These are phyloP conservation scores for Bodo saltans DNA, from an alignment of 78 protist genomes.

Conservation along the genomic window DNA sequence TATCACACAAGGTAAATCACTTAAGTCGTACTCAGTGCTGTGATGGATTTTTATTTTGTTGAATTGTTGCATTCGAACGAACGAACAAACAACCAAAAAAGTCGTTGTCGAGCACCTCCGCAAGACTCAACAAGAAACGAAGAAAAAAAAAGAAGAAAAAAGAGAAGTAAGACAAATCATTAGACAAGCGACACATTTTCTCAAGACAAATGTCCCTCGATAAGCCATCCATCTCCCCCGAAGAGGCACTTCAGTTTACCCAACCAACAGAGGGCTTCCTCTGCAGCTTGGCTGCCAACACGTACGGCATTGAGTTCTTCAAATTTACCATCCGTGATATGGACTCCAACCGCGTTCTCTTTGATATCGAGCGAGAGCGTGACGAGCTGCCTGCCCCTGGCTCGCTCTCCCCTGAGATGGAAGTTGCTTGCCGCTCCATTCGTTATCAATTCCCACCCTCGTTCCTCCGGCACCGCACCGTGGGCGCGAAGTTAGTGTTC, in stretches of 20 bases:
- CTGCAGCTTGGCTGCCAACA: slow-evolving; percentile 60
- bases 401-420: background rate
- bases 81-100: too few species aligned
- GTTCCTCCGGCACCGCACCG: slow-evolving; percentile 21
- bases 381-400: background rate
- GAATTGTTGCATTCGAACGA: too few species aligned
- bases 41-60: too few species aligned
- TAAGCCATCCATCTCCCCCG: slow-evolving; percentile 12
- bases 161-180: too few species aligned
- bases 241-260: background rate
- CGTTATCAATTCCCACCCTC: slow-evolving; percentile 46
- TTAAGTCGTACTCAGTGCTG: too few species aligned
- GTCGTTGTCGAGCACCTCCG: too few species aligned
- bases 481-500: slow-evolving; percentile 62
- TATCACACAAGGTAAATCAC: too few species aligned
- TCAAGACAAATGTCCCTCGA: slow-evolving; percentile 15
- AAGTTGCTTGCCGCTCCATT: slow-evolving; percentile 38
- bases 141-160: too few species aligned
- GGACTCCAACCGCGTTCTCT: slow-evolving; percentile 27
- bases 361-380: slow-evolving; percentile 3
- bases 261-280: slow-evolving; percentile 42
- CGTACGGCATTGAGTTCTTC: slow-evolving; percentile 58
- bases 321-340: slow-evolving; percentile 59
- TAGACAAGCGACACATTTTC: too few species aligned
- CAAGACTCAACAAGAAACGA: too few species aligned